Evolutionary conservation across 768 basidiomycete species (phyloP), one percentile per base, ranked within the genome.

Genomic region (Boletus huronensis): DNA sequence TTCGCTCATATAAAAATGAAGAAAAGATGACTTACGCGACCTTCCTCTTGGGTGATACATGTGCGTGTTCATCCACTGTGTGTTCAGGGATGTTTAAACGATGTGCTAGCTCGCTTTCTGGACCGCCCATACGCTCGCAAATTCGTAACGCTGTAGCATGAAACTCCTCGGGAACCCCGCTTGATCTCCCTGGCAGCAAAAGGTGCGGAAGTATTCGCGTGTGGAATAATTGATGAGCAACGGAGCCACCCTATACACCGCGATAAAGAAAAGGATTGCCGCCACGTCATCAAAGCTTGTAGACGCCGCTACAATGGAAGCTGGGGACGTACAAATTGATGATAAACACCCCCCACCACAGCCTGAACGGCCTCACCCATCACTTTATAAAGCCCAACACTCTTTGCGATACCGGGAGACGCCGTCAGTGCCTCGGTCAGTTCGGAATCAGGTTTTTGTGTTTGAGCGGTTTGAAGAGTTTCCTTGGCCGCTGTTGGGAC

Each of bases 331-430:
- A 93, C 90, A 68, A 85, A 89, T 74, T 93, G 88, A 62, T 86
- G 82, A 63, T 83, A 90, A 13, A 91, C 79, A 6, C 84, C 88
- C 23, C 90, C 90, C 29, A 91, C 70, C 16, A 90, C 75, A 3
- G 87, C 90, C 60, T 87, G 83, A 5, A 91, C 87, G 0, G 84
- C 78, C 53, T 88, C 84, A 2, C 90, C 90, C 63, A 85, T 81
- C 19, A 91, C 83, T 62, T 91, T 92, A 62, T 85, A 85, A 50
- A 91, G 66, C 2, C 90, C 90, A 2, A 86, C 80, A 38, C 79
- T 76, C 57, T 71, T 72, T 44, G 80, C 66, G n/a, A 80, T 61
- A 51, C 71, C 71, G 38, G 70, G 66, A 53, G 58, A 67, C 40
- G 48, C 53, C 53, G 66, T 28, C 70, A 75, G 50, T 7, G 64